Evolutionary conservation across 2,329 filamentous ascomycete genomes (phyloP).

Genomic region (Pseudogymnoascus sp.): DNA sequence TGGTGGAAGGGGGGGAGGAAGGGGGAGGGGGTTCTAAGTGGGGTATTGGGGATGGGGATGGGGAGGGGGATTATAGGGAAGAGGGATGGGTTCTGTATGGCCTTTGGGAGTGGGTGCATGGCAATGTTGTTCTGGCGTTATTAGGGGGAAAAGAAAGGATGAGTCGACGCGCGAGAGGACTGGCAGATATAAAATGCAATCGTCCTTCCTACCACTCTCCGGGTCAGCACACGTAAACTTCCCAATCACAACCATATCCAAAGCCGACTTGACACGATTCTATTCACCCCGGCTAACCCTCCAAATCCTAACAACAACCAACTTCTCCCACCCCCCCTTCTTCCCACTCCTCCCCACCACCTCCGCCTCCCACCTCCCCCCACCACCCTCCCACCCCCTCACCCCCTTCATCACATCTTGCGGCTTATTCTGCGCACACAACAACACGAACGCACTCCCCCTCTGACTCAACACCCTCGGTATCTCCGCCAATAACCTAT

Average conservation of each 20-base stretch:
- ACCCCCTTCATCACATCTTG: slow-evolving; percentile 61
- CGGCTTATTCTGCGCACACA: slow-evolving; percentile 87
- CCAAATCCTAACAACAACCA: slow-evolving; percentile 85
- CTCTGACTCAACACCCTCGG: slow-evolving; percentile 54
- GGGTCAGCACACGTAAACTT: neutral
- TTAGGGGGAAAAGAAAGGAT: neutral
- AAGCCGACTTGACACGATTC: neutral
- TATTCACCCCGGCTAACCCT: slow-evolving; percentile 32
- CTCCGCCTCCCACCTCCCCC: slow-evolving; percentile 60
- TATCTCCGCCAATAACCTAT: slow-evolving; percentile 64
- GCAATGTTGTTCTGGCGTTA: neutral
- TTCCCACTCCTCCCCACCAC: slow-evolving; percentile 77
- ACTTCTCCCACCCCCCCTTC: slow-evolving; percentile 87
- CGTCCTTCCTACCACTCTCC: neutral
- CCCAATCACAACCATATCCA: neutral
- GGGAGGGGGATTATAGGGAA: slow-evolving; percentile 32
- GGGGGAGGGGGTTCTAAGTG: slow-evolving; percentile 40
- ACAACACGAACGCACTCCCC: slow-evolving; percentile 80
- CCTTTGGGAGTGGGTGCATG: neutral
- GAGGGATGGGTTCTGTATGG: neutral
- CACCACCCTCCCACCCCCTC: slow-evolving; percentile 39
- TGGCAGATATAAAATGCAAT: neutral
- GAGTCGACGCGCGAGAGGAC: neutral
- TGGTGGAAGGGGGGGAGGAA: slow-evolving; percentile 45
- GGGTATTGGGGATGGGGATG: slow-evolving; percentile 10